Conservation (phyloP, 108 stramenopile species). For the Cyclotella baltica region DNA sequence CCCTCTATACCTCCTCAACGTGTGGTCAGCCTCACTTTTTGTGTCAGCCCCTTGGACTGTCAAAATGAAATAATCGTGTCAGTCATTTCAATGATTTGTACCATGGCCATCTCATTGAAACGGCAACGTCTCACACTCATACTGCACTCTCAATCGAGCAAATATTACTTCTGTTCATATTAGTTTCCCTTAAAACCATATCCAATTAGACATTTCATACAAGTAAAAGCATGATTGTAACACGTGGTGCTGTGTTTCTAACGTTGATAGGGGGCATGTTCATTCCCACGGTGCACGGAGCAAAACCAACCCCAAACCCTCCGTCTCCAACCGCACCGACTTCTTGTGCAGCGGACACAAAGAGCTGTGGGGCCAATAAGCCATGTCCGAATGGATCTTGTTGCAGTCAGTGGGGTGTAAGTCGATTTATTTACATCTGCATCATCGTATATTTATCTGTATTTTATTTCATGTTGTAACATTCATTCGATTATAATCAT, state of each 20-base stretch:
- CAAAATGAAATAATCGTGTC: not conserved
- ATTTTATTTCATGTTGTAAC: not conserved
- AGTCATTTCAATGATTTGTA: too few relatives aligned
- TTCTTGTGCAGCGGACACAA: not conserved
- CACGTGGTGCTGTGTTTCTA: not conserved
- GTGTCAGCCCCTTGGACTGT: too few relatives aligned
- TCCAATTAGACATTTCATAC: not conserved
- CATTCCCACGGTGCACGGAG: not conserved
- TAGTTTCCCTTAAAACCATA: not conserved
- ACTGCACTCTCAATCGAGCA: too few relatives aligned
- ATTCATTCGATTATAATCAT: not conserved
- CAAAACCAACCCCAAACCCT: not conserved
- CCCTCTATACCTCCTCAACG: too few relatives aligned
- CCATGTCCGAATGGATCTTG: not conserved
- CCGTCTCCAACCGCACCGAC: not conserved
- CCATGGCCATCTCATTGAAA: too few relatives aligned
- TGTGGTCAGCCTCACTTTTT: not conserved
- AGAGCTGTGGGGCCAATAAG: not conserved
- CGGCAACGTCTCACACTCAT: too few relatives aligned
- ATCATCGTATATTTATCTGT: not conserved
- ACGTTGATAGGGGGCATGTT: not conserved
- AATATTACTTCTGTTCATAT: not conserved
- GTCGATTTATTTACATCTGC: not conserved
- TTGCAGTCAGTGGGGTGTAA: constrained; percentile 11
- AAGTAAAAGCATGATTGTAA: too few relatives aligned